Percentiles rank a stretch among this genome's conserved stretches.
phyloP scores from a whole-genome alignment of 371 early-diverging fungal species.

The Mortierella sp. region DNA sequence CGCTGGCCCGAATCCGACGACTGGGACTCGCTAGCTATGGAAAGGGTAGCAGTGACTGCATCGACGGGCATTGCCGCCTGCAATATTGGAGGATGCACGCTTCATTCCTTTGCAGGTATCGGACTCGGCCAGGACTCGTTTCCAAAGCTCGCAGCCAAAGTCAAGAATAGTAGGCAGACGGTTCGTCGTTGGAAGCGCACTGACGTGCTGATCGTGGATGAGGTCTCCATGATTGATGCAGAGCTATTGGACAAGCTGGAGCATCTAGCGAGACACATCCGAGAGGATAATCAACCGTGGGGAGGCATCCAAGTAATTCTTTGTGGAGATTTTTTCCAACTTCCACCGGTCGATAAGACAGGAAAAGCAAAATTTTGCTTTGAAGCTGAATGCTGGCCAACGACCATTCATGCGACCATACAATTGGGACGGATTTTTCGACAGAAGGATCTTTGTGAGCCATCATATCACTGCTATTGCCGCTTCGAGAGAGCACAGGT shows the following conservation, averaged over 20 bases:
- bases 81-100: conserved; percentile 67
- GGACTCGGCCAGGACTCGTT: conserved; percentile 44
- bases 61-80: conserved; percentile 60
- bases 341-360: conserved; percentile 64
- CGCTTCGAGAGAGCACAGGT: background rate
- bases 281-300: conserved; percentile 57
- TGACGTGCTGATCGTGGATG: conserved; percentile 66
- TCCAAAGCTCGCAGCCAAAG: conserved; percentile 8
- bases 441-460: conserved; percentile 61
- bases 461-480: background rate
- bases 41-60: conserved; percentile 41
- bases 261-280: conserved; percentile 18
- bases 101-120: conserved; percentile 70
- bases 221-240: conserved; percentile 67
- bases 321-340: conserved; percentile 73
- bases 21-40: conserved; percentile 29
- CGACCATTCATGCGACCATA: conserved; percentile 60
- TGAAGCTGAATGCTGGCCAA: conserved; percentile 74
- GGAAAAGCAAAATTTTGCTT: conserved; percentile 70
- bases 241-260: conserved; percentile 46
- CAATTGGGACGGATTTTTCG: conserved; percentile 63
- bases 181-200: conserved; percentile 50
- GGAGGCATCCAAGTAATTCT: conserved; percentile 70
- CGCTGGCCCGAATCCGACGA: conserved; percentile 8
- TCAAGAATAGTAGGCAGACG: conserved; percentile 5